Base-by-base conservation (phyloP, 2,329 filamentous ascomycete genomes). In the Plectosphaerella sp. region DNA sequence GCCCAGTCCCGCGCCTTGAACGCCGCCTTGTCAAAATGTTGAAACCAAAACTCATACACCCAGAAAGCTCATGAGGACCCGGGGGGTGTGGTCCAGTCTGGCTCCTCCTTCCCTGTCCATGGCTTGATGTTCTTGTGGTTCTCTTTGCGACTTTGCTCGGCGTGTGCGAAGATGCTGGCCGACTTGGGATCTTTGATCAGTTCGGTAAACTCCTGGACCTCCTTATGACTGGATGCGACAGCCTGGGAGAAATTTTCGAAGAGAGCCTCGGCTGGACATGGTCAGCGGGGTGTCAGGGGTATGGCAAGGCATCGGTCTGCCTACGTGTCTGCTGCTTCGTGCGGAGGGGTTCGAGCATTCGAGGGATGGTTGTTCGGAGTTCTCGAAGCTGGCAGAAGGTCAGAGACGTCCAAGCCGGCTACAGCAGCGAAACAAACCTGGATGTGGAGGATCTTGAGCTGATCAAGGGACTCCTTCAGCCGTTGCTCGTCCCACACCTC, bases 61-160 rank as follows among this genome's bases (percentile, higher is more conserved):
- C 11, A 28, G n/a, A 36, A n/a, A 12, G 9, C 16, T 52, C 45
- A 48, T 20, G 49, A 51, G 11, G 42, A 51, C n/a, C 35, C 18
- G 3, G 35, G 22, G 16, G 28, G 14, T 11, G 37, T 61, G 45
- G 58, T 39, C 82, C 83, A 87, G 55, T 82, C 73, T 3, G 83
- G 80, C 52, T 86, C 73, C 36, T 86, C 79, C 51, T 72, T 75
- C 18, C 80, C 74, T 47, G 72, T 74, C 83, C 83, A 86, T 2
- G 77, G 75, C 58, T 75, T 79, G 57, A 86, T 84, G 4, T 76
- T 79, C 48, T 74, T 72, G 0, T 80, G 77, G 43, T 83, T 78
- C 39, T 77, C 73, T 50, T 75, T 69, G 16, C 75, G 75, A 58
- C 82, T 84, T 59, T 77, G 73, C 41, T 66, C 71, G 2, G 76